Evolutionary conservation across 768 basidiomycete genomes (phyloP).

Genomic region (Leccinum subgranulosum): DNA sequence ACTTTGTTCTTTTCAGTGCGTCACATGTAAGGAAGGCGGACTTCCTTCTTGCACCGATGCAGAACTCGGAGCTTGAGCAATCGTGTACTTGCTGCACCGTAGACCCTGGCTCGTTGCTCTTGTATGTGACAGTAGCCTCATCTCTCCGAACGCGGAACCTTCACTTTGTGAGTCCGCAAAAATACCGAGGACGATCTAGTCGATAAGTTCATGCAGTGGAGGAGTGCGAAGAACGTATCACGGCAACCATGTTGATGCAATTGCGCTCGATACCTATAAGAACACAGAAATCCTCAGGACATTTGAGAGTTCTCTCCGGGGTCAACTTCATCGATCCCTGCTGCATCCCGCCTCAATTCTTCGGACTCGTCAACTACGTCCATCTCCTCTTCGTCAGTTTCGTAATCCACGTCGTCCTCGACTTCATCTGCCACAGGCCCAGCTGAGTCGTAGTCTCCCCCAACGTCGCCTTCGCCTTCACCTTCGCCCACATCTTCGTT

Average conservation of each 20-base stretch:
- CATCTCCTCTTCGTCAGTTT: slow-evolving; percentile 42
- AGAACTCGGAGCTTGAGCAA: background rate
- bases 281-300: background rate
- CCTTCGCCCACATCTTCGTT: slow-evolving; percentile 35
- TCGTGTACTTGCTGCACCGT: background rate
- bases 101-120: background rate
- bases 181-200: background rate
- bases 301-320: slow-evolving; percentile 10
- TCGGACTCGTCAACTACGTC: slow-evolving; percentile 46
- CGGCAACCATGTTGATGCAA: background rate
- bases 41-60: background rate
- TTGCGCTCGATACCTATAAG: background rate
- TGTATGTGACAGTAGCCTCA: background rate
- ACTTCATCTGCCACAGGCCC: slow-evolving; percentile 23
- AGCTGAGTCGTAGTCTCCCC: slow-evolving; percentile 21
- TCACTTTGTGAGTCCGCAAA: background rate
- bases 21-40: background rate
- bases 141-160: background rate
- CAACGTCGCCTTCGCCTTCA: slow-evolving; percentile 37
- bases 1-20: background rate
- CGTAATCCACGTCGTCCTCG: slow-evolving; percentile 25
- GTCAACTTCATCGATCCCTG: slow-evolving; percentile 34
- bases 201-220: background rate
- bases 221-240: background rate
- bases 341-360: slow-evolving; percentile 38